Evolutionary conservation across 225 moss, liverwort and hornwort species (phyloP), one percentile per base, ranked within the genome.

Genomic region (Pseudisothecium myosuroides): DNA sequence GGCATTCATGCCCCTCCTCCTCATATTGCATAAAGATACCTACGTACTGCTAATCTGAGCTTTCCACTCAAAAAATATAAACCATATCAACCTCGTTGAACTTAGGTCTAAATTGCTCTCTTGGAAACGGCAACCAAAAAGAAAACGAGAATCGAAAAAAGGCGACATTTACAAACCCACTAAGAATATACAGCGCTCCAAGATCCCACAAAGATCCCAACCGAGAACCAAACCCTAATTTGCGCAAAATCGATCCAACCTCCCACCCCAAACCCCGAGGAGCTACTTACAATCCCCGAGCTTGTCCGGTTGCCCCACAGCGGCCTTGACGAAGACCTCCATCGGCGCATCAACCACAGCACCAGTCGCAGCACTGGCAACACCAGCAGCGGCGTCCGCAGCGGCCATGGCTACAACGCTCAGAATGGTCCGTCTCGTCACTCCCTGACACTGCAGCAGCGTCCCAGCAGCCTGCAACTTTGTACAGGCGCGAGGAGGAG

Each of bases 301-400:
- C 91, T 96, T 91, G 86, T 96, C 96, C 58, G 97, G 96, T 11
- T 95, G 91, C n/a, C 97, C 99, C 17, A 82, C 88, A 66, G 97
- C 97, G 15, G 99, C 97, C 94, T 99, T 99, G 66, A 96, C 97
- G 77, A 99, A 90, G 37, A 99, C 94, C 91, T 97, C 99, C 24
- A 96, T 74, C 3, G 96, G 92, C 49, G 83, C 72, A 17, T 49
- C 75, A 12, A 14, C 81, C 14, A n/a, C 77, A 82, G 24, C 61
- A n/a, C 85, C 88, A 41, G 90, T 60, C 22, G 93, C 93, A n/a
- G 55, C 8, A 24, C 34, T 69, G 24, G 66, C 77, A 29, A 88
- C 86, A 49, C 32, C 36, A 19, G 84, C 88, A 63, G 89, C 75
- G 27, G 92, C 94, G 71, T 47, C 74, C 23, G 88, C 88, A 76